A percentile compares a stretch with the other conserved stretches of the same genome.
Conservation (phyloP, 192 early-diverging fungal genomes). For the Linnemannia schmuckeri region DNA sequence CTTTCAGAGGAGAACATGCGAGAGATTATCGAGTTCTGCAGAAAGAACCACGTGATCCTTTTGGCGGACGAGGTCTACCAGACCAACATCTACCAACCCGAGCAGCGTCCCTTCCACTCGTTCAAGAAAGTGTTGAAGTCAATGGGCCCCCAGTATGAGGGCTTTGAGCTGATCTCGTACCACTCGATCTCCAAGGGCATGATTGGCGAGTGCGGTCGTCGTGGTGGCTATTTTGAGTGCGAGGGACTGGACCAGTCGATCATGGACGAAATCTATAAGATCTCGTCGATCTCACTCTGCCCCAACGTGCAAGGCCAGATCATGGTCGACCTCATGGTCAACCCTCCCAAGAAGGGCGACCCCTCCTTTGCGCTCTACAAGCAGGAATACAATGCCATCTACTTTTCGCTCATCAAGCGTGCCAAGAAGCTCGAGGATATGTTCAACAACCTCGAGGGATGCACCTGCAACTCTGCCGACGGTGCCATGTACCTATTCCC, state of each 20-base stretch:
- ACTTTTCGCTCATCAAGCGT: conserved; percentile 82
- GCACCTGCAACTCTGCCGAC: conserved; percentile 88
- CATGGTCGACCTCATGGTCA: conserved; percentile 94
- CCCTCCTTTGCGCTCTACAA: conserved; percentile 80
- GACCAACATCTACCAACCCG: conserved; percentile 90
- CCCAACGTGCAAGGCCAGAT: conserved; percentile 96
- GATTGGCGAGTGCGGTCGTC: conserved; percentile 97
- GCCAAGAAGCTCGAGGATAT: conserved; percentile 77
- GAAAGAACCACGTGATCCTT: conserved; percentile 82
- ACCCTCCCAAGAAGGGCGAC: conserved; percentile 87
- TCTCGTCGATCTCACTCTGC: conserved; percentile 92
- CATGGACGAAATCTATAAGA: conserved; percentile 90
- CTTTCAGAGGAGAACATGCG: conserved; percentile 86
- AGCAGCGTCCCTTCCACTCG: conserved; percentile 89
- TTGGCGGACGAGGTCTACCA: conserved; percentile 99
- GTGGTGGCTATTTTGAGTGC: conserved; percentile 98
- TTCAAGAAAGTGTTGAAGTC: conserved; percentile 95
- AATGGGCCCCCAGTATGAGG: conserved; percentile 75
- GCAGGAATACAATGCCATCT: conserved; percentile 79
- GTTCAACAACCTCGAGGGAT: conserved; percentile 87
- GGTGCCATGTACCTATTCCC: conserved; percentile 99
- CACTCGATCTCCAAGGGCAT: conserved; percentile 98
- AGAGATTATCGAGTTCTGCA: conserved; percentile 91
- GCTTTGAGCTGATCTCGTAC: conserved; percentile 94
- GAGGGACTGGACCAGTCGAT: conserved; percentile 82